phyloP scores from a whole-genome alignment of 2,329 filamentous ascomycete genomes.

The Sclerotinia trifoliorum region DNA sequence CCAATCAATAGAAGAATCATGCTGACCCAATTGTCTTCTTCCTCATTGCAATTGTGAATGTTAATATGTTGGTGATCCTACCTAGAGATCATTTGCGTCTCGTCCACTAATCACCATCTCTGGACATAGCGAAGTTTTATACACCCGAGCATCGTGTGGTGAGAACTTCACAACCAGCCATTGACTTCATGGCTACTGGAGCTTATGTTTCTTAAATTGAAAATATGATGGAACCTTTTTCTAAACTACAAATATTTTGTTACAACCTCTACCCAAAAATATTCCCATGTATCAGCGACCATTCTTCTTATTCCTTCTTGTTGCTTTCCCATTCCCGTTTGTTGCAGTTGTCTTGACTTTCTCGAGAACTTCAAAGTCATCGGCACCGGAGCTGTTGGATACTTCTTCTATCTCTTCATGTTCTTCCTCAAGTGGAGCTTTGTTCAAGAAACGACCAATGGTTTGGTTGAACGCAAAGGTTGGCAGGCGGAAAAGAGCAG shows the following conservation, averaged over 20 bases:
- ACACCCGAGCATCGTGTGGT: not conserved
- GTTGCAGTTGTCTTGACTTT: slow-evolving; percentile 44
- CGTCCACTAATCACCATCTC: not conserved
- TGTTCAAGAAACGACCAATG: slow-evolving; percentile 50
- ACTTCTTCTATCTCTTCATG: slow-evolving; percentile 43
- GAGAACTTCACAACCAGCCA: not conserved
- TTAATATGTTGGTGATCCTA: not conserved
- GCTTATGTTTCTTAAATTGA: not conserved
- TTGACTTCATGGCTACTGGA: not conserved
- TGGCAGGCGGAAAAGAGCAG: slow-evolving; percentile 77
- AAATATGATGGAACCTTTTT: slow-evolving; percentile 18
- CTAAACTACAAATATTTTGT: slow-evolving; percentile 24
- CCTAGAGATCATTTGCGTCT: not conserved
- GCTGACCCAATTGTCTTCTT: not conserved
- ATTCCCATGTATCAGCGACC: slow-evolving; percentile 21
- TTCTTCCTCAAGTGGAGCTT: slow-evolving; percentile 40
- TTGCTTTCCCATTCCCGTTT: slow-evolving; percentile 35
- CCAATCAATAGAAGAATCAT: not conserved
- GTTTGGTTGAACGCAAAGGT: slow-evolving; percentile 65
- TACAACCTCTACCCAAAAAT: slow-evolving; percentile 20
- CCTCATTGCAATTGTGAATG: not conserved
- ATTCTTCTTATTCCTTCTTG: slow-evolving; percentile 36
- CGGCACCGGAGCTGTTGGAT: slow-evolving; percentile 56
- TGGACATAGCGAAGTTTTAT: no score
- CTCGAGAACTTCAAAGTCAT: slow-evolving; percentile 63